Evolutionary conservation across 495 filamentous ascomycete genomes (phyloP).

Genomic region (Cercophora newfieldiana): DNA sequence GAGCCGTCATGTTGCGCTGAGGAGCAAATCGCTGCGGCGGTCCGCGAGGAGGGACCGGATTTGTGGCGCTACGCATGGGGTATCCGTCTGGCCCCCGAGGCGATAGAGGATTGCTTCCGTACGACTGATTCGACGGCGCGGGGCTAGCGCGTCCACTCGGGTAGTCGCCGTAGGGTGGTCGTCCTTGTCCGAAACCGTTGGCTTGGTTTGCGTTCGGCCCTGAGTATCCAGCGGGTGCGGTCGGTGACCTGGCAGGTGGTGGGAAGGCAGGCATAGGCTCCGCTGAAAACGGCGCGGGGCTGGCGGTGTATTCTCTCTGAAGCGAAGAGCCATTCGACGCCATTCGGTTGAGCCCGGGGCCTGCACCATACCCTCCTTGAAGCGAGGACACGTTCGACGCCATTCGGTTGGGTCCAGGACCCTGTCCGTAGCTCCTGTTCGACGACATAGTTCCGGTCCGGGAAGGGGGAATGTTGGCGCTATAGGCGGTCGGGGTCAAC

Average conservation of each 20-base stretch:
- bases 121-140: conserved; percentile 40
- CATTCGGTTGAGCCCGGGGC: conserved; percentile 36
- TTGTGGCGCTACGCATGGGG: conserved; percentile 39
- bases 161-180: conserved; percentile 25
- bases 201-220: conserved; percentile 27
- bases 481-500: conserved; percentile 34
- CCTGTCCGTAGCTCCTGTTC: conserved; percentile 49
- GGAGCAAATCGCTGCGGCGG: conserved; percentile 36
- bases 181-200: conserved; percentile 13
- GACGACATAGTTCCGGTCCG: conserved; percentile 36
- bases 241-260: conserved; percentile 33
- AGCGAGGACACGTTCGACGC: conserved; percentile 19
- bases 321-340: conserved; percentile 18
- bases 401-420: conserved; percentile 36
- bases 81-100: conserved; percentile 31
- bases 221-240: conserved; percentile 30
- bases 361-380: conserved; percentile 18
- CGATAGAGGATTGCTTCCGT: conserved; percentile 33
- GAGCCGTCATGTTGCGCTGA: conserved; percentile 54
- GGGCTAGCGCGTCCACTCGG: conserved; percentile 40
- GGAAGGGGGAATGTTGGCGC: conserved; percentile 34
- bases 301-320: conserved; percentile 28
- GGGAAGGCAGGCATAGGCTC: conserved; percentile 39
- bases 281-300: conserved; percentile 34
- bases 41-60: conserved; percentile 33